Conservation (phyloP, 2,329 filamentous ascomycete species). For the Microdochium paspali region DNA sequence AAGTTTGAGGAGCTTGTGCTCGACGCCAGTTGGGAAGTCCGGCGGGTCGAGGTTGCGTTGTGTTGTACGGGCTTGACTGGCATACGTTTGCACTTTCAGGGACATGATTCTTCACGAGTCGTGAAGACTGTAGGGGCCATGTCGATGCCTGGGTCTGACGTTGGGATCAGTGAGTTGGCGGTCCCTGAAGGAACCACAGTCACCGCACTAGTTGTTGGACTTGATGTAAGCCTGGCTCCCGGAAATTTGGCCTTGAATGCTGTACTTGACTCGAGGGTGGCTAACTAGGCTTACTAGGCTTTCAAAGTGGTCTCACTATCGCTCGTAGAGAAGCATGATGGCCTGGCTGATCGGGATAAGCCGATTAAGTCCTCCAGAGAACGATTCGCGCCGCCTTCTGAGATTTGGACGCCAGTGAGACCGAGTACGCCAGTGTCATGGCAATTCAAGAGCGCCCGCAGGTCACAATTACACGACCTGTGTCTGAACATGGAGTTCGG, state of each 20-base stretch:
- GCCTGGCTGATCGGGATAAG: not conserved
- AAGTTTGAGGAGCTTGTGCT: conserved; percentile 5
- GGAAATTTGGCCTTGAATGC: too few relatives aligned
- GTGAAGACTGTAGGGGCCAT: conserved; percentile 4
- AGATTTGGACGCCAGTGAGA: conserved; percentile 9
- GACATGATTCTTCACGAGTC: not conserved
- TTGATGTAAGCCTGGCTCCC: conserved; percentile 11
- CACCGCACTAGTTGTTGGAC: conserved; percentile 5
- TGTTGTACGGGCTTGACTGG: conserved; percentile 5
- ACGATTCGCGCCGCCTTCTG: not conserved
- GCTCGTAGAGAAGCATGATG: conserved; percentile 1
- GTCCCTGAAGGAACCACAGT: not conserved
- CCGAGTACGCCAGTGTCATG: conserved; percentile 5
- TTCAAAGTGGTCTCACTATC: conserved; percentile 10
- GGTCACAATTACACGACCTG: conserved; percentile 6
- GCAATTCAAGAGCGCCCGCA: not conserved
- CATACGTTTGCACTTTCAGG: conserved; percentile 5
- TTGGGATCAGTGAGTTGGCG: conserved; percentile 5
- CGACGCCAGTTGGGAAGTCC: conserved; percentile 1
- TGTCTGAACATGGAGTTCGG: conserved; percentile 12
- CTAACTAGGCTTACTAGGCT: conserved; percentile 2
- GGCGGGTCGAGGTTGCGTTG: conserved; percentile 6
- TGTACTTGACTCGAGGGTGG: not conserved
- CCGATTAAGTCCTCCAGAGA: not conserved
- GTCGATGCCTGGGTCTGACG: conserved; percentile 1